Evolutionary conservation across 495 filamentous ascomycete species (phyloP).

Genomic region (Penicillium coprophilum): DNA sequence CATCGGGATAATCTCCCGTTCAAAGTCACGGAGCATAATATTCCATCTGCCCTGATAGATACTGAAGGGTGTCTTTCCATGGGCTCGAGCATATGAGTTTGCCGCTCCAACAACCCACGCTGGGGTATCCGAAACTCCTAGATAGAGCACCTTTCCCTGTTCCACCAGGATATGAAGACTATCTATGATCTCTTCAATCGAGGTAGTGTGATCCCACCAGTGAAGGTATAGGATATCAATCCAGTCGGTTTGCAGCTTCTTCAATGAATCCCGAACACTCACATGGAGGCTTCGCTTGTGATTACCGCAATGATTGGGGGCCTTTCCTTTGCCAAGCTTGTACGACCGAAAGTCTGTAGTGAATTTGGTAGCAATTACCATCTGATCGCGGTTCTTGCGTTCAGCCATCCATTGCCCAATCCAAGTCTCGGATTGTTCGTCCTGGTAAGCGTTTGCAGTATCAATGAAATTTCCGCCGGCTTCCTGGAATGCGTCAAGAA

Average conservation of each 20-base stretch:
- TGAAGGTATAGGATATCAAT: conserved; percentile 46
- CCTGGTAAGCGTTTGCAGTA: conserved; percentile 21
- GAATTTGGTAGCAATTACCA: conserved; percentile 67
- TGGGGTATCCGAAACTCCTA: conserved; percentile 45
- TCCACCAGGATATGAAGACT: conserved; percentile 39
- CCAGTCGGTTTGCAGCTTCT: conserved; percentile 65
- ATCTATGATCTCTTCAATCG: conserved; percentile 47
- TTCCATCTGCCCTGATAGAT: conserved; percentile 33
- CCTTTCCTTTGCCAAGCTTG: conserved; percentile 25
- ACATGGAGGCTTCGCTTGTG: conserved; percentile 54
- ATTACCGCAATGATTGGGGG: conserved; percentile 60
- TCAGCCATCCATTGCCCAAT: conserved; percentile 19
- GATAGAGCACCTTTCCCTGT: conserved; percentile 47
- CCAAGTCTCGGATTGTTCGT: conserved; percentile 10
- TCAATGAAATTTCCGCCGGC: conserved; percentile 49
- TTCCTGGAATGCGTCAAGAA: conserved; percentile 48
- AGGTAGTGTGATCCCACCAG: conserved; percentile 22
- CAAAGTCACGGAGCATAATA: conserved; percentile 43
- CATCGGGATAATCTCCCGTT: conserved; percentile 61
- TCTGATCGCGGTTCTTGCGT: conserved; percentile 15
- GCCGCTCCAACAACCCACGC: conserved; percentile 38
- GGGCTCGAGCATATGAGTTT: conserved; percentile 30
- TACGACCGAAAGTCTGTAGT: conserved; percentile 40
- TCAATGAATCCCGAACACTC: conserved; percentile 53
- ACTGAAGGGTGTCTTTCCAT: conserved; percentile 23